Conservation (phyloP, 176 grass and related monocot genomes). For the Elymus sibiricus region DNA sequence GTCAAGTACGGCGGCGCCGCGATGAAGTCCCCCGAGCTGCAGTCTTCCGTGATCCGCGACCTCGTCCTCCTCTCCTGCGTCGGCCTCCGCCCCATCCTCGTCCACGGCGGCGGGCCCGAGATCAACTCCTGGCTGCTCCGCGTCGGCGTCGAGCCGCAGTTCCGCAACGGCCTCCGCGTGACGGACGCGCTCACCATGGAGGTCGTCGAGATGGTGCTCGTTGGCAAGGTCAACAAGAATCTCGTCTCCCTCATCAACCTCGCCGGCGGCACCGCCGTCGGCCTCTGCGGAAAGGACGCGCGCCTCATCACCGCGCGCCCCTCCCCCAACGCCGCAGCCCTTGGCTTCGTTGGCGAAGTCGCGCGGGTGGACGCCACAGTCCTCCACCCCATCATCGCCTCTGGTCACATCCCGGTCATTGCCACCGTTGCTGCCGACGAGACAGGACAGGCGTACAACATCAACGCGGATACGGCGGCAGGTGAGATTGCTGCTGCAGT, state of each 20-base stretch:
- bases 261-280: constrained; percentile 35
- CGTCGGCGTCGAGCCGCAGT: constrained; percentile 56
- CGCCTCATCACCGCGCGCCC: constrained; percentile 68
- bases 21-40: constrained; percentile 60
- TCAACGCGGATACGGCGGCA: constrained; percentile 60
- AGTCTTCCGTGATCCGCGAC: constrained; percentile 65
- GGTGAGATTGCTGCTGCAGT: constrained; percentile 60
- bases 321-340: constrained; percentile 39
- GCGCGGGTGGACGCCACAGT: constrained; percentile 45
- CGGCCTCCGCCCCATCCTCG: constrained; percentile 59
- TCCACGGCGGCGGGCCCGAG: constrained; percentile 70
- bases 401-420: constrained; percentile 66
- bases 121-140: constrained; percentile 64
- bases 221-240: constrained; percentile 67
- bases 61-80: constrained; percentile 71
- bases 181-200: constrained; percentile 64
- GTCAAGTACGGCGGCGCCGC: constrained; percentile 78
- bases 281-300: constrained; percentile 70
- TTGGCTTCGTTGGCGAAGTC: constrained; percentile 56
- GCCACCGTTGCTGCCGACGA: constrained; percentile 66
- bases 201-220: constrained; percentile 78
- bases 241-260: constrained; percentile 66
- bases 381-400: constrained; percentile 46
- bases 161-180: constrained; percentile 64
- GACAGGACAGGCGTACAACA: constrained; percentile 57